Evolutionary conservation across 2,329 filamentous ascomycete species (phyloP).

Genomic region (Fonsecaea erecta): DNA sequence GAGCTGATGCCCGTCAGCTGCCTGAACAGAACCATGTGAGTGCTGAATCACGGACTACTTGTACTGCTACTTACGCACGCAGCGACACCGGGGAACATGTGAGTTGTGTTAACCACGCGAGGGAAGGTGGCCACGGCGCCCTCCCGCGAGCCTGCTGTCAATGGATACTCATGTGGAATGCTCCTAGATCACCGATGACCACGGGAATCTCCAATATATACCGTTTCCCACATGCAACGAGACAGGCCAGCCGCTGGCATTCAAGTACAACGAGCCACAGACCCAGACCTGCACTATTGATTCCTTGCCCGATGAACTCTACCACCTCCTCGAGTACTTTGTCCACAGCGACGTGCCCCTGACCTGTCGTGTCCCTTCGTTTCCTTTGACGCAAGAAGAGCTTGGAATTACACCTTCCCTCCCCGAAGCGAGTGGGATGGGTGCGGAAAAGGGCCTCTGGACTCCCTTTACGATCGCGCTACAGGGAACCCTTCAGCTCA

Average conservation of each 20-base stretch:
- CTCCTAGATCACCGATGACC: constrained; percentile 70
- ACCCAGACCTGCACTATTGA: constrained; percentile 65
- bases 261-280: constrained; percentile 75
- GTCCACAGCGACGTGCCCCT: constrained; percentile 94
- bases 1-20: constrained; percentile 72
- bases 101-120: constrained; percentile 35
- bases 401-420: constrained; percentile 32
- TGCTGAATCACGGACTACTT: constrained; percentile 30
- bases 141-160: neutral
- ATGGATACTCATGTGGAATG: constrained; percentile 14
- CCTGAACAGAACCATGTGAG: constrained; percentile 74
- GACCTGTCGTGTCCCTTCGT: constrained; percentile 83
- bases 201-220: constrained; percentile 86
- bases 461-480: constrained; percentile 87
- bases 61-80: constrained; percentile 21
- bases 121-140: neutral
- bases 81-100: constrained; percentile 86
- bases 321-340: constrained; percentile 77
- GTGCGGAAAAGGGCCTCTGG: constrained; percentile 56
- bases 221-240: constrained; percentile 92
- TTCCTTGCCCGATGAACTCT: constrained; percentile 57
- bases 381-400: constrained; percentile 58
- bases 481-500: constrained; percentile 83
- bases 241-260: constrained; percentile 75
- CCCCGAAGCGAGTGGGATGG: constrained; percentile 33